Base-by-base conservation (phyloP, 768 basidiomycete species). In the Tricholoma sp. region DNA sequence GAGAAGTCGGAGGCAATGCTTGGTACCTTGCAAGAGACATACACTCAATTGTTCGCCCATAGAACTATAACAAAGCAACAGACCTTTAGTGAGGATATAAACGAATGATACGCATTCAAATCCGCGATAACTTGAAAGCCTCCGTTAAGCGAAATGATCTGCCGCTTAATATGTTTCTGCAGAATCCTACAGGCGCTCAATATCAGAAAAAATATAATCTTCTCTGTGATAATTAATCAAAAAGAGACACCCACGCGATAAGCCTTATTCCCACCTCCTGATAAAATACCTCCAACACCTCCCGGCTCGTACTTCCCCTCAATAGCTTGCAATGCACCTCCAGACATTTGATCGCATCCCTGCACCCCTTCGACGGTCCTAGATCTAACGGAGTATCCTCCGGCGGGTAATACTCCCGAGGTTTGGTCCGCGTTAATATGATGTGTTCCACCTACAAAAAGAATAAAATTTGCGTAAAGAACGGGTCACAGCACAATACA, bases 91-190 rank as follows among this genome's bases (percentile, higher is more conserved):
- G 91, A 89, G 0, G 86, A 74, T 44, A 98, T 86, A 70, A 99
- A 99, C 0, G 81, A 70, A 70, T 97, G 84, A 70, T 99, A 99
- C 3, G 89, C 84, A 70, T 98, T 99, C 58, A 99, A 73, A 69
- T 99, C 97, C 1, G 95, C 89, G 59, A 99, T 98, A 58, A 98
- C 86, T 61, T 94, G 92, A 71, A 98, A 96, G 0, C 96, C 96
- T 13, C 97, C 97, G 54, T 76, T 84, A 34, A 97, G 79, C 0
- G 95, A 98, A 50, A 98, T 94, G 64, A 98, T 99, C 68, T 98
- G 94, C 1, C 94, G 82, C 68, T 99, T 98, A 69, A 98, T 87
- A 63, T 98, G 96, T 63, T 96, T 94, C 67, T 98, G 94, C 32
- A 98, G 69, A 65, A 98, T 95, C 15, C 95, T 96, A 51, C n/a